Evolutionary conservation across 768 basidiomycete genomes (phyloP).

Genomic region (Mycena metata): DNA sequence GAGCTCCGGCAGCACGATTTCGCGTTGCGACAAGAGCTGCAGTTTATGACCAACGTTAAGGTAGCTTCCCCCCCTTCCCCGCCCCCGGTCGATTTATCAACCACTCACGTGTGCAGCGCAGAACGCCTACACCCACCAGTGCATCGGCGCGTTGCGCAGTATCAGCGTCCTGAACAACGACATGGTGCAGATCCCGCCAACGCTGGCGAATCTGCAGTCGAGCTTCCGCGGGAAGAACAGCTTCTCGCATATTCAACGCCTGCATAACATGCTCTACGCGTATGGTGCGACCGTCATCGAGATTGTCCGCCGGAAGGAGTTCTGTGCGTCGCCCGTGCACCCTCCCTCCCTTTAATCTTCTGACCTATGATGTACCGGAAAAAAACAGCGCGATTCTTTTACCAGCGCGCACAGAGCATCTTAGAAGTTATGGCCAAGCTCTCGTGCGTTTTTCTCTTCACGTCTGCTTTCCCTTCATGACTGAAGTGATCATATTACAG

Average conservation of each 20-base stretch:
- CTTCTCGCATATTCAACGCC: constrained; percentile 90
- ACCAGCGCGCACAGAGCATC: constrained; percentile 83
- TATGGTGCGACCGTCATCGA: constrained; percentile 94
- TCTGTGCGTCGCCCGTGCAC: constrained; percentile 59
- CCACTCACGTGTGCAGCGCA: constrained; percentile 53
- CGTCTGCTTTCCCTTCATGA: not conserved
- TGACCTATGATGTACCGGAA: constrained; percentile 1
- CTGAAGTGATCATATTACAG: constrained; percentile 50
- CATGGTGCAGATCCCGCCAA: constrained; percentile 78
- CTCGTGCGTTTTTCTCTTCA: constrained; percentile 66
- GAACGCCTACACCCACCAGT: constrained; percentile 81
- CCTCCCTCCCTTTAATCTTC: not conserved
- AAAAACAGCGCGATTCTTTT: constrained; percentile 78
- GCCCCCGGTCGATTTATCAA: constrained; percentile 25
- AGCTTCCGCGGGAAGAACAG: constrained; percentile 83
- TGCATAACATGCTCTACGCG: constrained; percentile 92
- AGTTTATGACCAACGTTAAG: constrained; percentile 67
- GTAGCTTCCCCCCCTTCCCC: constrained; percentile 47
- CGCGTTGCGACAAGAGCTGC: constrained; percentile 72
- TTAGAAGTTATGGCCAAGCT: constrained; percentile 90
- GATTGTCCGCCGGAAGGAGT: constrained; percentile 91
- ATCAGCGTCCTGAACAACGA: constrained; percentile 88
- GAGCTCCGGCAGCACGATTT: constrained; percentile 76
- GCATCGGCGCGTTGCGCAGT: constrained; percentile 74
- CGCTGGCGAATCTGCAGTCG: constrained; percentile 74